A percentile compares a stretch with the other conserved stretches of the same genome.
phyloP scores from a whole-genome alignment of 2,329 filamentous ascomycete genomes.

The Didymosphaeria variabile region DNA sequence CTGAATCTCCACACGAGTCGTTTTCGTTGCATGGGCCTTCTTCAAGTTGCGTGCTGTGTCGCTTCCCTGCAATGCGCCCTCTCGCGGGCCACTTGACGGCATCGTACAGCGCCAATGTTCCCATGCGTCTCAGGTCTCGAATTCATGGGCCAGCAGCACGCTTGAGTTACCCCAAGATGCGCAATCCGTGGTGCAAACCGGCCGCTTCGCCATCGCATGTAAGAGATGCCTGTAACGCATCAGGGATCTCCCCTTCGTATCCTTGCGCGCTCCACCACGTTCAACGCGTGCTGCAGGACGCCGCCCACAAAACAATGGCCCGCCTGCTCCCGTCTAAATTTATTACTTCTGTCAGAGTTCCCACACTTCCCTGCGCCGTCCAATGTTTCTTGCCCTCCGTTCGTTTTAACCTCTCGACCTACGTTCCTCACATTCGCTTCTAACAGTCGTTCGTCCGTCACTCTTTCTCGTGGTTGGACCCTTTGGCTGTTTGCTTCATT shows the following conservation, averaged over 20 bases:
- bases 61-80: conserved; percentile 9
- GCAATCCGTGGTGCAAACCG: conserved; percentile 35
- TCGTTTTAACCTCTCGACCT: conserved; percentile 30
- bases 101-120: conserved; percentile 39
- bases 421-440: conserved; percentile 29
- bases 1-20: conserved; percentile 20
- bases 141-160: conserved; percentile 20
- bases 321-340: conserved; percentile 42
- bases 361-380: conserved; percentile 38
- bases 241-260: conserved; percentile 36
- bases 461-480: conserved; percentile 14
- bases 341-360: conserved; percentile 42
- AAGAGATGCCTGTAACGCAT: conserved; percentile 42
- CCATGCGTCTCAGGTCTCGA: conserved; percentile 26
- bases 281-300: conserved; percentile 43
- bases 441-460: conserved; percentile 16
- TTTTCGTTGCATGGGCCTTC: conserved; percentile 22
- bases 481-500: conserved; percentile 29
- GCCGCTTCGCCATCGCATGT: conserved; percentile 33
- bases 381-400: conserved; percentile 32
- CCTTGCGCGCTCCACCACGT: conserved; percentile 41
- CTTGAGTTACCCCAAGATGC: conserved; percentile 31
- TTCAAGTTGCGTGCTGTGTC: conserved; percentile 7
- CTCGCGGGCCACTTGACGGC: conserved; percentile 29
- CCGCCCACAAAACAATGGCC: conserved; percentile 45